Evolutionary conservation across 768 basidiomycete genomes (phyloP), one percentile per base, ranked within the genome.

Genomic region (Gloeopeniophorella convolvens): DNA sequence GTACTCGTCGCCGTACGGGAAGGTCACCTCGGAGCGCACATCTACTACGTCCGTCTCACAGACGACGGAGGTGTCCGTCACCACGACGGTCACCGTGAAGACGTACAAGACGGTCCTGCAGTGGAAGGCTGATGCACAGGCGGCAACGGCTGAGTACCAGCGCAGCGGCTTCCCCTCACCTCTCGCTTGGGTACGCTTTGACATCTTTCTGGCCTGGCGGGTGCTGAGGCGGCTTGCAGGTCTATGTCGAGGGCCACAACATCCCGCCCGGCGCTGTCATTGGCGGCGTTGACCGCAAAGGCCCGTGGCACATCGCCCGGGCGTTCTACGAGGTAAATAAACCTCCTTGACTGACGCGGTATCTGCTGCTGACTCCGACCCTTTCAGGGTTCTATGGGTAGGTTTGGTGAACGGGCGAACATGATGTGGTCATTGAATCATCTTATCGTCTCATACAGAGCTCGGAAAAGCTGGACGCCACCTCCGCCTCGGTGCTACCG

Each of bases 391-490:
- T 35, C 43, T 20, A 42, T 56, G 42, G 50, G 55, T 54, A 23
- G 43, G 55, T 56, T 28, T 37, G 15, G 32, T 21, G 15, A 31
- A 16, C 8, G 12, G 21, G 5, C 30, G 8, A 15, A 16, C 21
- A 26, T n/a, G n/a, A n/a, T n/a, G n/a, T n/a, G 3, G 0, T 8
- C 16, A 27, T 20, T 27, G 5, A 13, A 13, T 27, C 6, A 18
- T 23, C 34, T 20, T 9, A 13, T 24, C 24, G n/a, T 1, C 11
- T 21, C 41, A 16, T 37, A 28, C 34, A 69, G 69, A 69, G 28
- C 56, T 71, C 13, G 68, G 68, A 5, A 69, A 65, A 55, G 66
- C 67, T 44, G 59, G 63, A 3, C 47, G 57, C 24, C 66, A 70
- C 24, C 32, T 49, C 18, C 61, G 60, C 11, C 3, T 59, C 18